These are phyloP conservation scores for Hibiscus mutabilis DNA, from an alignment of 345 rosid genomes.

Conservation along the genomic window DNA sequence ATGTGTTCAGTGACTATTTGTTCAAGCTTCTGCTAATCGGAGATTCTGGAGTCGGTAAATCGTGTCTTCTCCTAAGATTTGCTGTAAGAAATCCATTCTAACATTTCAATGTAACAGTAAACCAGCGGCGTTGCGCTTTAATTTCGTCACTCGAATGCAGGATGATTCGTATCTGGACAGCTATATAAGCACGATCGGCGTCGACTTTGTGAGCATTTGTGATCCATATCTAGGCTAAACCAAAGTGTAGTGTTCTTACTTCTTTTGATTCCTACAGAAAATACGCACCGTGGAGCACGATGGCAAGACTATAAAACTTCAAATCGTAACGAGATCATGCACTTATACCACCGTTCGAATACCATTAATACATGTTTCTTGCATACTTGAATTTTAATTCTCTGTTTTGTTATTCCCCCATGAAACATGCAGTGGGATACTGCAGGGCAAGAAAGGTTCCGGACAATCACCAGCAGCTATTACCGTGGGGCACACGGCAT, in stretches of 20 bases:
- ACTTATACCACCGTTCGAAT: background rate
- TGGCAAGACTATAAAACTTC: conserved; percentile 77
- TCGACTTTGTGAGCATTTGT: conserved; percentile 67
- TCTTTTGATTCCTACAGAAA: conserved; percentile 43
- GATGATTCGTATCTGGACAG: conserved; percentile 93
- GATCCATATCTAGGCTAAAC: background rate
- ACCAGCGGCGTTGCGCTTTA: background rate
- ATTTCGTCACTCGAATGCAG: conserved; percentile 25
- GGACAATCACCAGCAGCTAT: conserved; percentile 91
- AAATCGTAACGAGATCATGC: conserved; percentile 39
- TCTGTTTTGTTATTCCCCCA: background rate
- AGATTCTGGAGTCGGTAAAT: conserved; percentile 35
- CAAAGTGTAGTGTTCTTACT: background rate
- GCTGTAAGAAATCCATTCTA: conserved; percentile 18
- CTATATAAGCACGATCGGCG: conserved; percentile 90
- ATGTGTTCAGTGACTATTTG: conserved; percentile 26
- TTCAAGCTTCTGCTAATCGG: conserved; percentile 35
- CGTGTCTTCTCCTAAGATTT: conserved; percentile 34
- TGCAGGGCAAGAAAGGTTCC: conserved; percentile 89
- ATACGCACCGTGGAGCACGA: conserved; percentile 89
- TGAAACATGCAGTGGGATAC: conserved; percentile 69
- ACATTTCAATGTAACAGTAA: background rate
- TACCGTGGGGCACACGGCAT: conserved; percentile 95
- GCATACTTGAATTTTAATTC: background rate
- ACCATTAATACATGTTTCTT: background rate